Base-by-base conservation (phyloP, 306 rosid genomes). In the Vicia sativa region DNA sequence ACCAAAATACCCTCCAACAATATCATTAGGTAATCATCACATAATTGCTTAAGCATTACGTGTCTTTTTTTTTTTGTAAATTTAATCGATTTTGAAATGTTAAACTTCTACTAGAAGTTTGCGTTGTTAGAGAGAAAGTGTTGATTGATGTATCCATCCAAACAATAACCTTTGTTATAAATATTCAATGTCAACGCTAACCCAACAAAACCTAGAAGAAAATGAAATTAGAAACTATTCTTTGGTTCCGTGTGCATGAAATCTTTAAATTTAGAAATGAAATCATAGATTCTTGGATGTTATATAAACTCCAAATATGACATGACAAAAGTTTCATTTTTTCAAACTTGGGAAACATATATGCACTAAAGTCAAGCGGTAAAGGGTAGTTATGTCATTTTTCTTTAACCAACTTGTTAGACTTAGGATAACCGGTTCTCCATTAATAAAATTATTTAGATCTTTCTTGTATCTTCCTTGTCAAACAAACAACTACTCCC, bases 321-420 rank as follows among this genome's bases (percentile, higher is more conserved):
- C 61, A 74, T 53, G 52, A 12, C 57, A 35, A 43, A 48, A 50
- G 19, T 3, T 11, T 13, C 55, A 1, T 6, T 11, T 57, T 68
- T 34, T 7, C 71, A 49, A 62, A 67, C 38, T 63, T 39, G 26
- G 50, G 38, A 66, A 66, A 71, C 67, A 21, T 11, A 42, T 12
- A 28, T 74, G 56, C 65, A 54, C 10, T 38, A 75, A 70, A 76
- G 89, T 89, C 85, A 82, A 86, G 2, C 41, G 77, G 75, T 11
- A 62, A 61, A 61, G 91, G 86, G 77, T 67, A 77, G 37, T 19
- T 77, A 6, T 41, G 90, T 82, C 79, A 80, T 82, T 82, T 77
- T 9, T 2, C 29, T 7, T 28, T 10, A 46, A 74, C 77, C 76
- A 73, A 81, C 84, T 15, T 26, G 62, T 56, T 68, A 66, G 87